Percentiles rank a stretch among this genome's conserved stretches.
Conservation (phyloP, 208 protist species). For the Trypanosoma platydactyli region DNA sequence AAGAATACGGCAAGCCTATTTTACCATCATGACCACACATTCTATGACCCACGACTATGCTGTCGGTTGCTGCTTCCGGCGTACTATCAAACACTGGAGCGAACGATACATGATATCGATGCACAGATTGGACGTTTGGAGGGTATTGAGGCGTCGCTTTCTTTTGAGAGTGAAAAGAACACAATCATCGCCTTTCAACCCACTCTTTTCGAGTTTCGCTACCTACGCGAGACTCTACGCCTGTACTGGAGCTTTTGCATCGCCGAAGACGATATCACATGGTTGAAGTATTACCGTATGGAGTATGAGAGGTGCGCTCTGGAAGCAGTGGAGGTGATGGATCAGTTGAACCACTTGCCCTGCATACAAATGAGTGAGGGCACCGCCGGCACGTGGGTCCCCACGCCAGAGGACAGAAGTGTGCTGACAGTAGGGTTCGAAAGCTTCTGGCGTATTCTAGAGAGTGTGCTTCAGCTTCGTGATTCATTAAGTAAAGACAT, state of each 20-base stretch:
- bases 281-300: slow-evolving; percentile 49
- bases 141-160: slow-evolving; percentile 12
- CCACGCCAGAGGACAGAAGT: slow-evolving; percentile 39
- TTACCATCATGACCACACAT: slow-evolving; percentile 62
- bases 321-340: slow-evolving; percentile 31
- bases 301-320: slow-evolving; percentile 45
- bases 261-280: slow-evolving; percentile 69
- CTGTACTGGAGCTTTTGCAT: slow-evolving; percentile 69
- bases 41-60: slow-evolving; percentile 58
- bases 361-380: slow-evolving; percentile 28
- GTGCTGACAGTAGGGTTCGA: slow-evolving; percentile 48
- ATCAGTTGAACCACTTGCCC: slow-evolving; percentile 41
- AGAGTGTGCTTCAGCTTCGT: slow-evolving; percentile 41
- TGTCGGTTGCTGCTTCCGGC: slow-evolving; percentile 51
- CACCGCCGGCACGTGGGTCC: slow-evolving; percentile 22
- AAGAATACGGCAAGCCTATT: slow-evolving; percentile 56
- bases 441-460: slow-evolving; percentile 56
- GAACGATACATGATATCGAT: slow-evolving; percentile 51
- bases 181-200: slow-evolving; percentile 67
- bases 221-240: slow-evolving; percentile 51
- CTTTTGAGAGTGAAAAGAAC: not conserved
- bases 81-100: slow-evolving; percentile 57
- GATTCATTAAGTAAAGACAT: slow-evolving; percentile 64
- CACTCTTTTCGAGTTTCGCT: slow-evolving; percentile 59
- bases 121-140: slow-evolving; percentile 57